These are phyloP conservation scores for Trichoderma sp. DNA, from an alignment of 2,329 filamentous ascomycete species.

Conservation along the genomic window DNA sequence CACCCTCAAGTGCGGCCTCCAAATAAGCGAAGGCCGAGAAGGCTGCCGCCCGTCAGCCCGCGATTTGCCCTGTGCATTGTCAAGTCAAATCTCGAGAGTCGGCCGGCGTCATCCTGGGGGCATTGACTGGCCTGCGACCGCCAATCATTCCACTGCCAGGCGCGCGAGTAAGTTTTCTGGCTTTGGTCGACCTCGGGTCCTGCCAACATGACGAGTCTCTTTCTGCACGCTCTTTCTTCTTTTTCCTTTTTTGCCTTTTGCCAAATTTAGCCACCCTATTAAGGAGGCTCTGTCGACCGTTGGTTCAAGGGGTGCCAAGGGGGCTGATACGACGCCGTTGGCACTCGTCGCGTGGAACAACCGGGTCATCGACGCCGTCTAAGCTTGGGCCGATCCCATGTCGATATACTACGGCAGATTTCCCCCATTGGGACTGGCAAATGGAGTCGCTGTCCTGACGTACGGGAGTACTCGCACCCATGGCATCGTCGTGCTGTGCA, in stretches of 20 bases:
- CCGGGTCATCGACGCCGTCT: constrained; percentile 19
- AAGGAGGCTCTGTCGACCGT: constrained; percentile 6
- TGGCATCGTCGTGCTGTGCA: not conserved
- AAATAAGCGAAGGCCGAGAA: not conserved
- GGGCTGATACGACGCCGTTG: constrained; percentile 20
- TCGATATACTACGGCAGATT: constrained; percentile 16
- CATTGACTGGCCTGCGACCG: not conserved
- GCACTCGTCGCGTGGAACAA: constrained; percentile 12
- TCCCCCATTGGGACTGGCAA: constrained; percentile 8
- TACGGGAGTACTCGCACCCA: not conserved
- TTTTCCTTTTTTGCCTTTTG: not conserved
- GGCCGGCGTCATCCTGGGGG: not conserved
- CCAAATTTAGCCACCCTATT: not conserved
- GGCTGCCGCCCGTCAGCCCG: not conserved
- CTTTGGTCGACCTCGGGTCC: not conserved
- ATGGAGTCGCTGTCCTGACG: not conserved
- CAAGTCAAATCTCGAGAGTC: not conserved
- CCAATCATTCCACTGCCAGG: not conserved
- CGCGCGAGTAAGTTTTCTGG: constrained; percentile 8
- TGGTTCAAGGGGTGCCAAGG: constrained; percentile 2
- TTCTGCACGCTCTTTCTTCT: not conserved
- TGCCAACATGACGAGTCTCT: not conserved
- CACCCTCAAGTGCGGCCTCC: not conserved
- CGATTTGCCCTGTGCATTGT: not conserved
- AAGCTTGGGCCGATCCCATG: constrained; percentile 20